These are phyloP conservation scores for Pseudocercospora macadamiae DNA, from an alignment of 2,329 filamentous ascomycete genomes.

Conservation along the genomic window DNA sequence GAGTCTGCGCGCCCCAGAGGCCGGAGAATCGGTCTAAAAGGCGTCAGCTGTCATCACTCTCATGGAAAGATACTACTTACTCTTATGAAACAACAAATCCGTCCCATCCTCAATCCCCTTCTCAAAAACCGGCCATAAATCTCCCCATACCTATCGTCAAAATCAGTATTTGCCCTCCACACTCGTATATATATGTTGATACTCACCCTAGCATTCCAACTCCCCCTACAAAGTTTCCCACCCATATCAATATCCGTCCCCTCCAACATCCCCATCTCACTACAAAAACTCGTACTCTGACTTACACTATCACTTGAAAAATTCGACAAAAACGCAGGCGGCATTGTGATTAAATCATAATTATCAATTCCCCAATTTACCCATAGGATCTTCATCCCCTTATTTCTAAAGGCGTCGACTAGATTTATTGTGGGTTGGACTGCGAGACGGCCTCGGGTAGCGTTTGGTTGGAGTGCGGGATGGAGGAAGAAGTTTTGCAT, in stretches of 20 bases:
- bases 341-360: constrained; percentile 37
- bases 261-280: constrained; percentile 36
- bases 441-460: constrained; percentile 29
- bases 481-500: constrained; percentile 41
- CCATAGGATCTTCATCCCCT: constrained; percentile 36
- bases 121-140: constrained; percentile 32
- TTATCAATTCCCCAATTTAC: constrained; percentile 37
- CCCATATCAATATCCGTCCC: constrained; percentile 34
- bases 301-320: constrained; percentile 31
- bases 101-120: constrained; percentile 33
- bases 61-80: constrained; percentile 9
- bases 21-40: constrained; percentile 33
- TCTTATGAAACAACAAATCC: constrained; percentile 38
- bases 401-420: constrained; percentile 33
- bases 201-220: constrained; percentile 38
- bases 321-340: constrained; percentile 33
- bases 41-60: constrained; percentile 5
- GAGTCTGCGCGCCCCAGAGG: constrained; percentile 39
- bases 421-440: constrained; percentile 38
- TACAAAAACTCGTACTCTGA: constrained; percentile 34
- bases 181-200: too few relatives aligned
- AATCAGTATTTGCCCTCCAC: too few relatives aligned
- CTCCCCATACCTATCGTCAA: too few relatives aligned
- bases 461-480: constrained; percentile 31
- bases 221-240: constrained; percentile 32